Evolutionary conservation across 371 early-diverging fungal genomes (phyloP), one percentile per base, ranked within the genome.

Genomic region (Mucor circinelloides): DNA sequence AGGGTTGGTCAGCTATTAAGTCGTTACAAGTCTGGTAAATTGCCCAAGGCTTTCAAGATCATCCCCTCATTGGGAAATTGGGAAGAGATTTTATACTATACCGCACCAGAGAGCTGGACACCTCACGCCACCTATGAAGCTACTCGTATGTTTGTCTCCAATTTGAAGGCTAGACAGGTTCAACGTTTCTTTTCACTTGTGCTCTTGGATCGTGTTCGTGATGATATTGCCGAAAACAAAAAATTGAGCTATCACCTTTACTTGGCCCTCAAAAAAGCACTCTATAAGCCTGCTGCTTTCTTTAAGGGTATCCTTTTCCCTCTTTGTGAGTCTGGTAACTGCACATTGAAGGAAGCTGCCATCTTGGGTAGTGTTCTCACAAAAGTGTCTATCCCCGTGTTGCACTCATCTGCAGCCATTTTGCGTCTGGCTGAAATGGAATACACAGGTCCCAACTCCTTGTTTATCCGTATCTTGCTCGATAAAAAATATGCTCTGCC

Each of bases 401-500:
- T 97, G 65, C 98, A 99, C 76, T 96, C 97, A 42, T 93, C 95
- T 19, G 98, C 98, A 15, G 96, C 95, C 19, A 79, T 99, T 63
- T 80, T 96, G 69, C 92, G 95, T 66, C 76, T 99, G 68, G 93
- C 98, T n/a, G 95, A 97, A 64, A 95, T 97, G 95, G 96, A 96
- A 30, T 98, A 98, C 81, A 92, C 95, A n/a, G 97, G 95, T 38
- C 91, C 98, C 67, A 95, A 93, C 76, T 90, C 90, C 58, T 80
- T 98, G 66, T 97, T 99, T 75, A 94, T 99, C 66, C 94, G 97
- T 65, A 85, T 97, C 56, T 86, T 99, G 54, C 86, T 99, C 28
- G 99, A 99, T 80, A 99, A 98, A 73, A 99, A 99, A 80, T 98
- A 98, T 67, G 98, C 99, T 12, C 84, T 98, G 69, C 99, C 98